Base-by-base conservation (phyloP, 805 yeast species). In the Metschnikowia proteae region DNA sequence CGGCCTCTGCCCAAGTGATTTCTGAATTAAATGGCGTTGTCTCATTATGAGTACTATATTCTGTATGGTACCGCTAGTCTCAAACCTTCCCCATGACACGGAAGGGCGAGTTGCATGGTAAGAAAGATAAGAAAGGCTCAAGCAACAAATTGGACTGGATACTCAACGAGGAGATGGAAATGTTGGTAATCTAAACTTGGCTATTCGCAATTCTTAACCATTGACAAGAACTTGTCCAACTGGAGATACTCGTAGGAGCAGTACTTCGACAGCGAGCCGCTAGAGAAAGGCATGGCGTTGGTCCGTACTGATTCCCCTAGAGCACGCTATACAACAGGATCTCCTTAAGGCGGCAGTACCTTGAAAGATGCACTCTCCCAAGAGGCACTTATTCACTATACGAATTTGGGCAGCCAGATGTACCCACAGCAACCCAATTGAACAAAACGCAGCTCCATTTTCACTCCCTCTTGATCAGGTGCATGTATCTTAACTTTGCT, bases 21-120 rank as follows among this genome's bases (percentile, higher is more conserved):
- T 60, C 49, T 4, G 65, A 66, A 22, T 54, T 26, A 17, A 70
- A 55, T 1, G 65, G 47, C 1, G 50, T 13, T 0, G 64, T 51
- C 2, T 56, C 38, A 31, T 43, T 43, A 39, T 63, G 42, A 73
- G 58, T 0, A 67, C 73, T n/a, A 72, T 50, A 39, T 70, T 65
- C 8, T 50, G 39, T 1, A 57, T 56, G 3, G 56, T 50, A 6
- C 46, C 38, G 29, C 50, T 44, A 7, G 73, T 71, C 6, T 58
- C 61, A 58, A 84, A 82, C 3, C 67, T 63, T 22, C 92, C 94
- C 6, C 87, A 86, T 64, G 0, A 79, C 76, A 36, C 82, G 66
- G 8, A 75, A 51, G 0, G 82, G 61, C 9, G 68, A 68, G 60
- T 86, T 84, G 30, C 60, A 47, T 71, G 76, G 44, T 63, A 62